These are phyloP conservation scores for Gracilaria gracilis DNA, from an alignment of 23 red algal species.

Conservation along the genomic window DNA sequence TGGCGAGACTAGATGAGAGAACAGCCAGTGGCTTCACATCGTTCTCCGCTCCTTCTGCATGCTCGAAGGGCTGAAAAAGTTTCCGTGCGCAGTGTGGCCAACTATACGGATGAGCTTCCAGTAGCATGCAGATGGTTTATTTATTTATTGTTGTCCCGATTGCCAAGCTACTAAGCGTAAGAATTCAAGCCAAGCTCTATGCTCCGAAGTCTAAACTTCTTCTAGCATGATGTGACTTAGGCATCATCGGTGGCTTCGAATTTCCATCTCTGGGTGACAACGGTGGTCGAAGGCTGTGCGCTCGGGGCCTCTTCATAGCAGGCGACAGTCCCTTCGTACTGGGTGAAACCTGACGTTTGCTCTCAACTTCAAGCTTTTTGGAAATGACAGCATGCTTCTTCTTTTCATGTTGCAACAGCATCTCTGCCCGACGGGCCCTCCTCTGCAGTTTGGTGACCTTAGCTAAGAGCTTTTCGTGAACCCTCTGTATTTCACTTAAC, in stretches of 20 bases:
- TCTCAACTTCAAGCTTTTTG: slow-evolving; percentile 7
- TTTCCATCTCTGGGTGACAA: slow-evolving; percentile 31
- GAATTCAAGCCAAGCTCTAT: background rate
- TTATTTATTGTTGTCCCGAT: background rate
- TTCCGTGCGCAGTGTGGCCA: too few relatives aligned
- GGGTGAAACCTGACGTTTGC: slow-evolving; percentile 37
- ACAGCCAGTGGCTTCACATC: too few relatives aligned
- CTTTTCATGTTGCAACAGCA: slow-evolving; percentile 16
- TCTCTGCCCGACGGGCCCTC: background rate
- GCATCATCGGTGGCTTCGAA: slow-evolving; percentile 16
- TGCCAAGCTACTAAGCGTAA: background rate
- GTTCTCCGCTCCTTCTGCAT: too few relatives aligned
- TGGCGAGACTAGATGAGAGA: too few relatives aligned
- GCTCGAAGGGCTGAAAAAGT: too few relatives aligned
- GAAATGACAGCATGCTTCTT: slow-evolving; percentile 14
- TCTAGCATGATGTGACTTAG: slow-evolving; percentile 5
- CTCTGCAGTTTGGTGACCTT: slow-evolving; percentile 15
- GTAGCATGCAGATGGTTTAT: background rate
- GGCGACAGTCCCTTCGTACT: slow-evolving; percentile 43
- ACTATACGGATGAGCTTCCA: too few relatives aligned
- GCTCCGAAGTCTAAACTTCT: slow-evolving; percentile 24
- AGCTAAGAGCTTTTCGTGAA: background rate
- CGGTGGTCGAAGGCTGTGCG: slow-evolving; percentile 19
- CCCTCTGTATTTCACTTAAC: slow-evolving; percentile 16
- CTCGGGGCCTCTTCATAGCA: slow-evolving; percentile 31